phyloP scores from a whole-genome alignment of 2,329 filamentous ascomycete species.

The Seiridium unicorne region DNA sequence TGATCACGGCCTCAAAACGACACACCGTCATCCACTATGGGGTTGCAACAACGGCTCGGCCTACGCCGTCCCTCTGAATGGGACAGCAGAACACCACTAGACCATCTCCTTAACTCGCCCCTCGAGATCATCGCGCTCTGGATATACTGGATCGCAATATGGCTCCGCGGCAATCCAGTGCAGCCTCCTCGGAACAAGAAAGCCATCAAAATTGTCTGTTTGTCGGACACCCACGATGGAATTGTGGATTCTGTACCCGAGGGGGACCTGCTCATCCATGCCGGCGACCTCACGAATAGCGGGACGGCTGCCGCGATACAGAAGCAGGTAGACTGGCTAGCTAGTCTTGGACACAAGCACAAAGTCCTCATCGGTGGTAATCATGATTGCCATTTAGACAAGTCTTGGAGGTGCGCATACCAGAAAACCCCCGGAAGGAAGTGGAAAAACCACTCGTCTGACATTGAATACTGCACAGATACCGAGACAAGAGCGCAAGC shows the following conservation, averaged over 20 bases:
- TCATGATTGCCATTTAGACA: slow-evolving; percentile 84
- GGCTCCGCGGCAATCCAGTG: slow-evolving; percentile 66
- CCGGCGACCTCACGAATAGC: slow-evolving; percentile 77
- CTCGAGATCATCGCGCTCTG: slow-evolving; percentile 61
- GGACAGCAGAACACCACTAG: slow-evolving; percentile 53
- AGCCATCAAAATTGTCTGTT: slow-evolving; percentile 75
- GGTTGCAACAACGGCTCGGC: slow-evolving; percentile 41
- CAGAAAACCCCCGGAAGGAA: too few species aligned
- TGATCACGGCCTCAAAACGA: too few species aligned
- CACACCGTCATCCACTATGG: slow-evolving; percentile 31
- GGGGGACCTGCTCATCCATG: slow-evolving; percentile 86
- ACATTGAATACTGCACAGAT: not conserved
- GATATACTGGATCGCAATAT: slow-evolving; percentile 63
- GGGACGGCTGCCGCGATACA: slow-evolving; percentile 76
- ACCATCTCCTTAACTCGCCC: slow-evolving; percentile 67
- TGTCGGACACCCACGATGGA: slow-evolving; percentile 83
- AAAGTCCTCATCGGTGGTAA: slow-evolving; percentile 87
- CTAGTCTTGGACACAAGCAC: slow-evolving; percentile 68
- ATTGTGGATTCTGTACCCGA: slow-evolving; percentile 60
- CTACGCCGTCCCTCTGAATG: slow-evolving; percentile 46
- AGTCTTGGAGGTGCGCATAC: slow-evolving; percentile 28
- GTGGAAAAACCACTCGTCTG: not conserved
- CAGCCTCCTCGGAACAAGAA: slow-evolving; percentile 51
- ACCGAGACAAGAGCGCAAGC: slow-evolving; percentile 48
- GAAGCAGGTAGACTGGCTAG: slow-evolving; percentile 80